Evolutionary conservation across 768 basidiomycete species (phyloP), one percentile per base, ranked within the genome.

Genomic region (Mycena metata): DNA sequence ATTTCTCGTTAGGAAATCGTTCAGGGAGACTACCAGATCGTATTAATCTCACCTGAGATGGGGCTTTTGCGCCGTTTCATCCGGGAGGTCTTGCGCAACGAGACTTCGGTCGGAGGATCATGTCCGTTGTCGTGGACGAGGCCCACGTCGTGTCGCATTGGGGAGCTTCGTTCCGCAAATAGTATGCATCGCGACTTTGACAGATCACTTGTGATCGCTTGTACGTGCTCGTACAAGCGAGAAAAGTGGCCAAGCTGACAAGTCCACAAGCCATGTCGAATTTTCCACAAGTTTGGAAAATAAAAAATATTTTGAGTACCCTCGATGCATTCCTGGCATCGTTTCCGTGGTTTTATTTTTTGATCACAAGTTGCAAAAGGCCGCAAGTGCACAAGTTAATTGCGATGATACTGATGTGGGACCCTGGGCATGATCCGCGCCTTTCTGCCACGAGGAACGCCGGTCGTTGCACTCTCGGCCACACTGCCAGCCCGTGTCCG

Each of bases 91-190:
- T 42, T 81, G 1, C 69, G 72, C 2, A 76, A 78, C 3, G 2
- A 0, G 67, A 66, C 43, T 76, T 80, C 54, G 57, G 24, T 13
- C 45, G 43, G 0, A 60, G 75, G 0, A 30, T 78, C 7, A 68
- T 80, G 4, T 76, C 77, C 5, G 69, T 81, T 0, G 66, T 82
- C 3, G 60, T 81, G 16, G 80, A 82, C 55, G 79, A 83, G 67
- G 79, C 79, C 0, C 82, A 83, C 57, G 76, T 76, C 57, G 69
- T 83, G 3, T 79, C 79, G 0, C 79, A 80, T 45, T 83, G 81
- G 81, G 80, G 80, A 0, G 66, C 30, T 6, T 51, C 49, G 5
- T 63, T 63, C 51, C 51, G 61, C 23, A 63, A 63, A n/a, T 54
- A 63, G 35, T 63, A 63, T 17, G n/a, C n/a, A n/a, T n/a, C n/a